A percentile compares a stretch with the other conserved stretches of the same genome.
These are phyloP conservation scores for Phytophthora brassicae DNA, from an alignment of 352 stramenopile genomes.

Conservation along the genomic window DNA sequence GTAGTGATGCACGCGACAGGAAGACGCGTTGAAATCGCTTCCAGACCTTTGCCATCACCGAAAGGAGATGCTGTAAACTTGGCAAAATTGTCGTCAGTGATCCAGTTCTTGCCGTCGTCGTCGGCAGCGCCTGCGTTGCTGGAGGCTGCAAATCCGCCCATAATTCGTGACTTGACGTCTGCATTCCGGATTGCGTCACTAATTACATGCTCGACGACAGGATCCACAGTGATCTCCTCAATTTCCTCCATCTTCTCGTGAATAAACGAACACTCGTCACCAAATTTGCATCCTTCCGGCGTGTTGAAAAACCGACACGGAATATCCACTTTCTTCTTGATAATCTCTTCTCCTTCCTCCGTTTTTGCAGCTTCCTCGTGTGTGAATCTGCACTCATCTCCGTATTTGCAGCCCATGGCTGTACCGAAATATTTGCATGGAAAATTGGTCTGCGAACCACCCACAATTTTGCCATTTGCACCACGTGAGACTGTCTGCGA, in stretches of 20 bases:
- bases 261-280: slow-evolving; percentile 70
- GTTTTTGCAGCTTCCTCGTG: slow-evolving; percentile 48
- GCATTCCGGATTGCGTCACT: slow-evolving; percentile 66
- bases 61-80: slow-evolving; percentile 78
- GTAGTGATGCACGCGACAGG: slow-evolving; percentile 83
- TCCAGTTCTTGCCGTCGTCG: slow-evolving; percentile 90
- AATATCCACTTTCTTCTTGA: slow-evolving; percentile 67
- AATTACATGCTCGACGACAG: slow-evolving; percentile 39
- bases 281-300: slow-evolving; percentile 69
- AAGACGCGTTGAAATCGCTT: slow-evolving; percentile 56
- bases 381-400: slow-evolving; percentile 77
- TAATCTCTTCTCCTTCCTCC: slow-evolving; percentile 22
- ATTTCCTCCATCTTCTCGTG: slow-evolving; percentile 52
- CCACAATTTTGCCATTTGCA: slow-evolving; percentile 69
- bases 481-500: slow-evolving; percentile 67
- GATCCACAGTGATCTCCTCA: slow-evolving; percentile 23
- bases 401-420: slow-evolving; percentile 82
- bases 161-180: slow-evolving; percentile 87
- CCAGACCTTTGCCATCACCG: slow-evolving; percentile 64
- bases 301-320: slow-evolving; percentile 80
- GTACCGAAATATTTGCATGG: slow-evolving; percentile 83
- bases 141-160: slow-evolving; percentile 74
- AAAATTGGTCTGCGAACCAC: slow-evolving; percentile 43
- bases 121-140: slow-evolving; percentile 76
- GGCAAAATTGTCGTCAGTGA: slow-evolving; percentile 60